phyloP scores from a whole-genome alignment of 805 yeast species.

The Yamadazyma sp. region DNA sequence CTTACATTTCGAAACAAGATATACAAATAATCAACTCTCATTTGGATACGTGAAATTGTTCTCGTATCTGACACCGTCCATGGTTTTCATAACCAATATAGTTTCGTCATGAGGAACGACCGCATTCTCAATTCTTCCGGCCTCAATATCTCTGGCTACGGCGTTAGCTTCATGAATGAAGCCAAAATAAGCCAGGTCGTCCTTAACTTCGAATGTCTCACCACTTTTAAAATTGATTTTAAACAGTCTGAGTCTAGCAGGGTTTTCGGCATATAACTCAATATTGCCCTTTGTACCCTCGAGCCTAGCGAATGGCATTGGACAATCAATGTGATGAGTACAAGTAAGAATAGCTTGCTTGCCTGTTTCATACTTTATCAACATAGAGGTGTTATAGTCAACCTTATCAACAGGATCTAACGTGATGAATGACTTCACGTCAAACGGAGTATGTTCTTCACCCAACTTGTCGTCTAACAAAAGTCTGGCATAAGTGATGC shows the following conservation, averaged over 20 bases:
- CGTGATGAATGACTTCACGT: constrained; percentile 31
- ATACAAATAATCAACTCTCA: background rate
- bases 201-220: constrained; percentile 27
- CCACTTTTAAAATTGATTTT: constrained; percentile 33
- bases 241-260: constrained; percentile 29
- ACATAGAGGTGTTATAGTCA: constrained; percentile 40
- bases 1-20: too few relatives aligned
- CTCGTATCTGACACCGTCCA: constrained; percentile 48
- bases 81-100: constrained; percentile 43
- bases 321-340: constrained; percentile 27
- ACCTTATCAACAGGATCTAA: constrained; percentile 38
- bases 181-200: constrained; percentile 44
- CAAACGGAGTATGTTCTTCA: constrained; percentile 25
- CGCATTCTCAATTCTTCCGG: constrained; percentile 37
- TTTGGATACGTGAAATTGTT: constrained; percentile 46
- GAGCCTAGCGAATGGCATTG: constrained; percentile 29
- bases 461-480: constrained; percentile 37
- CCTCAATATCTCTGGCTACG: constrained; percentile 44
- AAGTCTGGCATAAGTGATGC: constrained; percentile 46
- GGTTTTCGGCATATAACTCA: constrained; percentile 30
- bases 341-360: constrained; percentile 40
- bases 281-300: constrained; percentile 36
- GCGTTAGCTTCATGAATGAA: constrained; percentile 59
- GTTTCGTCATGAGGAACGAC: constrained; percentile 47
- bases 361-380: constrained; percentile 40